These are phyloP conservation scores for Suillus clintonianus DNA, from an alignment of 768 basidiomycete species.

Conservation along the genomic window DNA sequence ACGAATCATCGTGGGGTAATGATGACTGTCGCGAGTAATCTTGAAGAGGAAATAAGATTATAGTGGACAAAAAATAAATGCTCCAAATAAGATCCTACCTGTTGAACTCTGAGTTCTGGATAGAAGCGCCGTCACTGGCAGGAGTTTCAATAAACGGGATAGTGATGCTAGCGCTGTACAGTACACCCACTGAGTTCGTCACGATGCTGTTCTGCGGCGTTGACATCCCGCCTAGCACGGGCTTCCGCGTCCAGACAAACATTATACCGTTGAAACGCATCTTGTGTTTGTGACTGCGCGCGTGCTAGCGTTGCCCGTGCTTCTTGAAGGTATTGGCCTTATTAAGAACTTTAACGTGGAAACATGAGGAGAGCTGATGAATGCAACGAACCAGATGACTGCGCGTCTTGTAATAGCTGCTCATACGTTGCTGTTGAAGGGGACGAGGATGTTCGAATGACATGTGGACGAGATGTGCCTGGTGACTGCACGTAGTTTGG, in stretches of 20 bases:
- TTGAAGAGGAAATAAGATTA: constrained; percentile 18
- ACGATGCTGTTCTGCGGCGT: constrained; percentile 65
- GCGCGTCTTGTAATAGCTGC: constrained; percentile 58
- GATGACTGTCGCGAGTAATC: constrained; percentile 35
- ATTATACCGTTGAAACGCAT: constrained; percentile 69
- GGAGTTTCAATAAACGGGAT: constrained; percentile 9
- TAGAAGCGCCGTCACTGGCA: constrained; percentile 34
- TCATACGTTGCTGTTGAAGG: constrained; percentile 53
- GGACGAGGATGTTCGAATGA: constrained; percentile 50
- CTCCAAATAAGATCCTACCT: constrained; percentile 22
- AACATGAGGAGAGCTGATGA: background rate
- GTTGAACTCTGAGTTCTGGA: constrained; percentile 36
- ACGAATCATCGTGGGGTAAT: constrained; percentile 30
- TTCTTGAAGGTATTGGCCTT: constrained; percentile 64
- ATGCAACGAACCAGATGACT: constrained; percentile 53
- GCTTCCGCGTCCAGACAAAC: constrained; percentile 67
- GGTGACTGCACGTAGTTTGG: constrained; percentile 34
- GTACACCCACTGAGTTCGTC: constrained; percentile 53
- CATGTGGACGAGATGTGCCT: constrained; percentile 31
- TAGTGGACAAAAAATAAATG: constrained; percentile 17
- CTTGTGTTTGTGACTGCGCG: constrained; percentile 72
- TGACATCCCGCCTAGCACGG: constrained; percentile 65
- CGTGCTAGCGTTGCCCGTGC: constrained; percentile 60
- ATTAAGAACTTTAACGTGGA: constrained; percentile 11
- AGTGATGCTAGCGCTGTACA: constrained; percentile 17